These are phyloP conservation scores for Rhododendron griersonianum DNA, from an alignment of 148 eudicot species.

Conservation along the genomic window DNA sequence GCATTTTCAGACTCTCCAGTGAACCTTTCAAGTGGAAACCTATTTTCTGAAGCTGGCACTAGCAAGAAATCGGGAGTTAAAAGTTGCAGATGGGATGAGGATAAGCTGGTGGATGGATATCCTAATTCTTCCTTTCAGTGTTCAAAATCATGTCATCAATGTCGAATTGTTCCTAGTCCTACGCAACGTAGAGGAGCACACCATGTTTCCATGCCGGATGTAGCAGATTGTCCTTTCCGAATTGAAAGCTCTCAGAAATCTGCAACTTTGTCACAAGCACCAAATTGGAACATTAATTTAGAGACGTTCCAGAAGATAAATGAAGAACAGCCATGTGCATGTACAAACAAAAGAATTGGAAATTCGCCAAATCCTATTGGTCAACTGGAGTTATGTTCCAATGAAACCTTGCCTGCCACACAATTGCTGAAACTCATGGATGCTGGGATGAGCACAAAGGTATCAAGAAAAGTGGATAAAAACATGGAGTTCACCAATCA, in stretches of 20 bases:
- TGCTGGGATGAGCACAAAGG: conserved; percentile 13
- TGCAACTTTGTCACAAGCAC: neutral
- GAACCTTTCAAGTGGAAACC: conserved; percentile 7
- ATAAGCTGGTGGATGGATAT: neutral
- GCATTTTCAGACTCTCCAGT: conserved; percentile 2
- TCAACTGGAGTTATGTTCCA: conserved; percentile 1
- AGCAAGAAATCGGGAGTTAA: neutral
- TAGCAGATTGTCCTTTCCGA: neutral
- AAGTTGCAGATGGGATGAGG: conserved; percentile 4
- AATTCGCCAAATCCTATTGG: neutral
- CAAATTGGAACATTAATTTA: neutral
- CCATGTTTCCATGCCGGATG: neutral
- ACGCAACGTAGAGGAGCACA: neutral
- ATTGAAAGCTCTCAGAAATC: conserved; percentile 4
- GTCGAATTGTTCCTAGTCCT: conserved; percentile 2
- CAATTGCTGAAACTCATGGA: conserved; percentile 21
- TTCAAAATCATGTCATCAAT: neutral
- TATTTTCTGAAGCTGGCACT: neutral
- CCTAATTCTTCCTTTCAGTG: conserved; percentile 10
- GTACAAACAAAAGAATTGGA: conserved; percentile 12
- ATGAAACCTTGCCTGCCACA: conserved; percentile 12
- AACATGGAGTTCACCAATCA: neutral
- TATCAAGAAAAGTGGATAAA: neutral
- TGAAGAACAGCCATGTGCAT: conserved; percentile 17
- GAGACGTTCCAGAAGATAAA: neutral